Percentiles rank a stretch among this genome's conserved stretches.
Conservation (phyloP, 2,329 filamentous ascomycete species). For the Ilyonectria robusta region DNA sequence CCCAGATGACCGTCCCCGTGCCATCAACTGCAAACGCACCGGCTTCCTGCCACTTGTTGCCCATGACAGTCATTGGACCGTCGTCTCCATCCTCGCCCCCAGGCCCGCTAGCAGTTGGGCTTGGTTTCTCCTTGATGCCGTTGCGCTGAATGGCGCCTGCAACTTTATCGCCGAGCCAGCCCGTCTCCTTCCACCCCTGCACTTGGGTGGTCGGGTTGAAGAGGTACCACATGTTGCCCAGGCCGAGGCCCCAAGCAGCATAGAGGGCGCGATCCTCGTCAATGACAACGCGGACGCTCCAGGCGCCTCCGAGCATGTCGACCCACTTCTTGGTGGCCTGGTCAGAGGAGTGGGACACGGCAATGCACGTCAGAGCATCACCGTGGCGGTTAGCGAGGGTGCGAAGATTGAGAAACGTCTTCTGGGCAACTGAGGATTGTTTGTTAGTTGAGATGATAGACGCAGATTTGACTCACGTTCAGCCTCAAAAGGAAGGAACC, state of each 20-base stretch:
- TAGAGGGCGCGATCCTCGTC: slow-evolving; percentile 71
- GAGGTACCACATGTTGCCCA: slow-evolving; percentile 65
- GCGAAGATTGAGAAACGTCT: slow-evolving; percentile 70
- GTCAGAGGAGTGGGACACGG: slow-evolving; percentile 71
- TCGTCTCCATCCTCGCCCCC: slow-evolving; percentile 47
- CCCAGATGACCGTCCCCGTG: slow-evolving; percentile 65
- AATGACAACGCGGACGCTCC: slow-evolving; percentile 68
- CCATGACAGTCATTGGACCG: slow-evolving; percentile 61
- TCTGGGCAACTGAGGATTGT: slow-evolving; percentile 63
- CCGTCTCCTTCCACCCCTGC: slow-evolving; percentile 68
- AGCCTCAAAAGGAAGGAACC: slow-evolving; percentile 14
- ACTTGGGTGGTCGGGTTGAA: slow-evolving; percentile 68
- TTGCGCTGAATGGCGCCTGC: slow-evolving; percentile 61
- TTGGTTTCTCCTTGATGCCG: slow-evolving; percentile 44
- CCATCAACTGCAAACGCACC: slow-evolving; percentile 67
- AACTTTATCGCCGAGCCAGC: slow-evolving; percentile 67
- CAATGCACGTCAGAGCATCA: slow-evolving; percentile 66
- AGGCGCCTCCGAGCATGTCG: slow-evolving; percentile 69
- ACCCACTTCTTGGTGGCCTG: slow-evolving; percentile 71
- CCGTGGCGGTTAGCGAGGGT: slow-evolving; percentile 67
- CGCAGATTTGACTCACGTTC: background rate
- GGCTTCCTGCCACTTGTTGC: slow-evolving; percentile 71
- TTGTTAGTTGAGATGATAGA: slow-evolving; percentile 3
- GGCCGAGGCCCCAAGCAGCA: slow-evolving; percentile 71
- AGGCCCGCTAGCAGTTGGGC: background rate